Base-by-base conservation (phyloP, 192 early-diverging fungal species). In the Geranomyces michiganensis region DNA sequence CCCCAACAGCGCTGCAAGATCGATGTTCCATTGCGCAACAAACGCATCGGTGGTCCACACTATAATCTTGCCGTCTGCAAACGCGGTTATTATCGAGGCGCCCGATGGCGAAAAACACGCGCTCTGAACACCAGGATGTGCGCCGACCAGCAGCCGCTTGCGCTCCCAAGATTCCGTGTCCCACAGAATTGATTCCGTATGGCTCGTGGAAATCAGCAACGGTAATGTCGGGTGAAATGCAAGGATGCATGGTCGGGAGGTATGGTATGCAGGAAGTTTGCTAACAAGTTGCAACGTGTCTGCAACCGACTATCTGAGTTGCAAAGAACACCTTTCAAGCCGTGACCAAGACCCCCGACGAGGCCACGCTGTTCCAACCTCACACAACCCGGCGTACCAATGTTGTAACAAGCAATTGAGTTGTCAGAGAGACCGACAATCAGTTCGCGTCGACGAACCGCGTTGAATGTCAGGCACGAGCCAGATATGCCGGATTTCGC, bases 361-460 rank as follows among this genome's bases (percentile, higher is more conserved):
- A 30, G 29, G 65, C 17, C 65, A 66, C 45, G 15, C 17, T 13
- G 13, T 29, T 17, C 10, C 10, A 43, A 13, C 19, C 17, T 32
- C 13, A 33, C 21, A 19, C 26, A 0, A 7, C 22, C 7, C 19
- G n/a, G 15, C 68, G 7, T 51, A 84, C 82, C 84, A 24, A 85
- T 79, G 62, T 85, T 85, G 71, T 85, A 85, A 70, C 84, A 85
- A 43, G 78, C 75, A 1, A 85, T 56, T 2, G 81, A 72, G 66
- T 75, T 62, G 59, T 85, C 84, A 2, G 80, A 69, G 14, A 82
- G 62, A 2, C 76, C 84, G 22, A 85, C 63, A 32, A 85, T 76
- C 13, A 85, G 17, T 64, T 85, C 84, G 17, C 81, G 47, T 22
- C 75, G 32, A 17, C 79, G 68, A n/a, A 77, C 53, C 1, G 65